phyloP scores from a whole-genome alignment of 768 basidiomycete genomes.

The Flagelloscypha sp. region DNA sequence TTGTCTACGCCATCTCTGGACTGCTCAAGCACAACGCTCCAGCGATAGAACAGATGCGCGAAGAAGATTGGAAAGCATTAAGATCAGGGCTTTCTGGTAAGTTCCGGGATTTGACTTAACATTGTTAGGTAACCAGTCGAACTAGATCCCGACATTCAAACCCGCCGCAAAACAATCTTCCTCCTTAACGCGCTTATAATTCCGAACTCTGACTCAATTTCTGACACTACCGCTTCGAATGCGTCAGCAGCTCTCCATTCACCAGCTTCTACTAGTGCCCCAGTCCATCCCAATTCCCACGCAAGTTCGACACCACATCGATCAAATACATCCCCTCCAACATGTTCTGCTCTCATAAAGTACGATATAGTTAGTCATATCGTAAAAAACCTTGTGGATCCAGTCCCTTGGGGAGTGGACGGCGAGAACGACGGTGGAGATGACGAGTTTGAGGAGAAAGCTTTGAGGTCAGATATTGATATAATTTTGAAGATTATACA shows the following conservation, averaged over 20 bases:
- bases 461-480: too few relatives aligned
- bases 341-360: conserved; percentile 40
- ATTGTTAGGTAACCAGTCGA: too few relatives aligned
- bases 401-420: conserved; percentile 58
- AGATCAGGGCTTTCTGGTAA: conserved; percentile 5
- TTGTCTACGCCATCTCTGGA: conserved; percentile 74
- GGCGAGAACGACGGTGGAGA: conserved; percentile 55
- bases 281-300: conserved; percentile 69
- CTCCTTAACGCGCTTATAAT: conserved; percentile 64
- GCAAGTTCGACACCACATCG: conserved; percentile 49
- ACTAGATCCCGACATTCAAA: conserved; percentile 68
- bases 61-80: conserved; percentile 21
- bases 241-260: conserved; percentile 15
- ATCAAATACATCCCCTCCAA: conserved; percentile 38
- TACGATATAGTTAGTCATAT: conserved; percentile 41
- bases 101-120: too few relatives aligned
- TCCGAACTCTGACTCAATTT: conserved; percentile 27
- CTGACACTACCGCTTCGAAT: conserved; percentile 15
- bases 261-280: conserved; percentile 17
- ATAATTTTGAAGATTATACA: too few relatives aligned
- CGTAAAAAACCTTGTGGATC: conserved; percentile 42
- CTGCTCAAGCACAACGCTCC: conserved; percentile 68
- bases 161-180: conserved; percentile 75
- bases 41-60: conserved; percentile 48
- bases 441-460: conserved; percentile 58